Base-by-base conservation (phyloP, 176 grass and related monocot genomes). In the Bolboschoenus planiculmis region DNA sequence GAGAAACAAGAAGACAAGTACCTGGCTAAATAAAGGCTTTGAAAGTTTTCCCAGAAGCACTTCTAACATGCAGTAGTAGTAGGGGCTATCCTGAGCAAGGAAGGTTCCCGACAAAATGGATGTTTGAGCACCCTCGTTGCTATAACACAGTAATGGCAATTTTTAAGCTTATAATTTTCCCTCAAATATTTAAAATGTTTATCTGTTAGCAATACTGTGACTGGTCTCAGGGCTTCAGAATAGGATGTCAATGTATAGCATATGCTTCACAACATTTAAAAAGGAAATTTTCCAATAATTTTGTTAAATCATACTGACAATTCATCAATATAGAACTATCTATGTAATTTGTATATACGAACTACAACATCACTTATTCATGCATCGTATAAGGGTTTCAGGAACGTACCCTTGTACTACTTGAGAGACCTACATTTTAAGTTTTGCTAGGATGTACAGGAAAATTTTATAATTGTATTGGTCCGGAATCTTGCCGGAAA, bases 51-150 rank as follows among this genome's bases (percentile, higher is more conserved):
- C 95, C 51, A 98, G 84, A 88, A 95, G 73, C 84, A 98, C 86
- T 91, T 98, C 88, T 62, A 98, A 85, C 92, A 98, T 95, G 84
- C 92, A 98, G 63, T 94, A 98, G 58, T 95, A 98, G 78, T 91
- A 84, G n/a, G 92, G 87, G 23, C 86, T 91, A 75, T 98, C 92
- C 78, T 94, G 90, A 84, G 87, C 87, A 75, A 98, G 95, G 84
- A 98, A 98, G 78, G 92, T 98, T 87, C 92, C 92, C 31, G 85
- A 88, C 84, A 89, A 85, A 43, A 60, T 63, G 82, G 92, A 95
- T 81, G 79, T 85, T 53, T 91, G 89, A 78, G 87, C 85, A 82
- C 89, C 92, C 72, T 98, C 95, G 42, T 90, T 90, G 58, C 95
- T 98, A 88, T 58, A 90, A 57, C 59, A 92, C 81, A 42, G 21